Evolutionary conservation across 352 stramenopile genomes (phyloP).

Genomic region (Pythium aphanidermatum): DNA sequence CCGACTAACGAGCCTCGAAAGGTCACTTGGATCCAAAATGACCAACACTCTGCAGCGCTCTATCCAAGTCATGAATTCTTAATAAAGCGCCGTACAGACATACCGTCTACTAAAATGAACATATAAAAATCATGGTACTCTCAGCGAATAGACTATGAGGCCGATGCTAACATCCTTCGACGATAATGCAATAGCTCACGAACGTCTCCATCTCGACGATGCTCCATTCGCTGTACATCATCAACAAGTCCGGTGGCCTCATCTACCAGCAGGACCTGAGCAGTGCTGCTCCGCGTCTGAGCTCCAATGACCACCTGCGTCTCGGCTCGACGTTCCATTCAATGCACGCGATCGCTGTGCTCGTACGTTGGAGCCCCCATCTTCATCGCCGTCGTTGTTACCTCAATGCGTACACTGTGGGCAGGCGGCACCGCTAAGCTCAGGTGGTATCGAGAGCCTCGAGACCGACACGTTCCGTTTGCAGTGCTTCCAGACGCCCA

Average conservation of each 20-base stretch:
- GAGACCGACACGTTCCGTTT: constrained; percentile 90
- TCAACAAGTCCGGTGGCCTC: constrained; percentile 91
- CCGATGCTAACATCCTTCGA: not conserved
- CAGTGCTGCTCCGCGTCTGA: constrained; percentile 73
- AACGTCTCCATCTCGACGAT: no score
- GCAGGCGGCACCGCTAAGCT: constrained; percentile 73
- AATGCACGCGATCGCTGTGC: constrained; percentile 89
- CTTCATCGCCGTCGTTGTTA: not conserved
- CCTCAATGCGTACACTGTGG: not conserved
- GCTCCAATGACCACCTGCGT: constrained; percentile 89
- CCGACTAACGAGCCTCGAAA: no score
- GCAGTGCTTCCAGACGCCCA: constrained; percentile 91
- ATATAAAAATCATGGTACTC: not conserved
- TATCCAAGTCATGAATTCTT: constrained; percentile 8
- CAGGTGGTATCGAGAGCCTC: constrained; percentile 87
- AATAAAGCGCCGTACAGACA: no score
- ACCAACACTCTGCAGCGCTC: constrained; percentile 15
- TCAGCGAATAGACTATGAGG: not conserved
- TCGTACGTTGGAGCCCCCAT: constrained; percentile 32
- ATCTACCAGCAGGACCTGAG: constrained; percentile 93
- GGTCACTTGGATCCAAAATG: constrained; percentile 9
- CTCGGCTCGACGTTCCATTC: constrained; percentile 94
- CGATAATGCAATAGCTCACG: not conserved
- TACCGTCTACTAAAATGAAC: constrained; percentile 1
- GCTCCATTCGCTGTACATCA: constrained; percentile 92